Base-by-base conservation (phyloP, 805 yeast species). In the Jamesozyma gamospora region DNA sequence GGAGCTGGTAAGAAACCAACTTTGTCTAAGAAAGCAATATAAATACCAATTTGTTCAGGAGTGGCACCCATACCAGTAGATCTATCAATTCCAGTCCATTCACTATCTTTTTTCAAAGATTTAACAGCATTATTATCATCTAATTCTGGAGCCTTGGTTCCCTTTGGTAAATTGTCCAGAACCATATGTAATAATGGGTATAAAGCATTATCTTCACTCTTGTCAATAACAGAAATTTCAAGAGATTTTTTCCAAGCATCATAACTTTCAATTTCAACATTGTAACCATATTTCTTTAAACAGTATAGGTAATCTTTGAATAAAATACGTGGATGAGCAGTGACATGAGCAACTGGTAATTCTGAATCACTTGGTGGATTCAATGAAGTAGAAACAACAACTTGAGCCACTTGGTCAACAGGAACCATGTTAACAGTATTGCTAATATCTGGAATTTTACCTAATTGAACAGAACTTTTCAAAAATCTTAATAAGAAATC, bases 351-450 rank as follows among this genome's bases (percentile, higher is more conserved):
- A 32, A 94, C 98, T 1, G 79, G 65, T 32, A 78, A 63, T 36
- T 65, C 69, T 13, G 66, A 66, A 2, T 51, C 52, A 17, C 62
- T 51, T 18, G 92, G 83, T 21, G 95, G 90, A 52, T 76, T 75
- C 46, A 92, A 69, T 0, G 95, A 81, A 21, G 92, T 66, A 2
- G 97, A 85, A 37, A 79, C 84, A 19, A 80, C 83, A 18, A 87
- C 84, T 35, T 94, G 74, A 1, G 99, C 97, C 48, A 92, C 98
- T 55, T 92, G 98, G 53, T 94, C 96, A 33, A 92, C 98, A 3
- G 98, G 98, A 17, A 86, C 96, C 82, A 88, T 86, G 63, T 92
- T 92, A 29, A 90, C 94, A 35, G 79, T 75, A 68, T 92, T 92
- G 49, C 75, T 62, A 49, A 92, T 87, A 53, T 82, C 82, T 27